phyloP scores from a whole-genome alignment of 345 rosid species.

The Lumnitzera littorea region DNA sequence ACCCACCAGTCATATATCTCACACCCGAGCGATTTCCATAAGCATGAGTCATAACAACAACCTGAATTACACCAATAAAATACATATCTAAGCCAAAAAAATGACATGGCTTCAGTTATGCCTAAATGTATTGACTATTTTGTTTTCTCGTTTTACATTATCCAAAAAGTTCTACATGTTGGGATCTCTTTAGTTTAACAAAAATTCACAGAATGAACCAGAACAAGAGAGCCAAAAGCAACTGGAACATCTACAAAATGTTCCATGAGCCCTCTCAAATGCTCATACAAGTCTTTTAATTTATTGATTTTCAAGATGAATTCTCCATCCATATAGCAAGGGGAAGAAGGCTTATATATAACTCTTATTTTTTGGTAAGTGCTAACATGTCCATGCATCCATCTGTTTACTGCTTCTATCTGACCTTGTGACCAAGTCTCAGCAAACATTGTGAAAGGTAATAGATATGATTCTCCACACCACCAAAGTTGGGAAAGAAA shows the following conservation, averaged over 20 bases:
- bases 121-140: no score
- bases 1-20: constrained; percentile 82
- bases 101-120: neutral
- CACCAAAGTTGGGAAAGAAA: constrained; percentile 95
- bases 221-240: no score
- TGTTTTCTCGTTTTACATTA: no score
- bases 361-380: no score
- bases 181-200: no score
- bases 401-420: neutral
- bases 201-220: no score
- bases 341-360: neutral
- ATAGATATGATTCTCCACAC: constrained; percentile 90
- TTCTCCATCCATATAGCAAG: neutral
- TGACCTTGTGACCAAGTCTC: constrained; percentile 92
- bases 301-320: no score
- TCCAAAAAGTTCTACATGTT: no score
- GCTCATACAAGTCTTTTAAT: no score
- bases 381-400: neutral
- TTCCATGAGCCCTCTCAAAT: no score
- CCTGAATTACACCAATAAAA: constrained; percentile 36
- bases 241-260: no score
- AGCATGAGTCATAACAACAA: constrained; percentile 92
- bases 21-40: constrained; percentile 86
- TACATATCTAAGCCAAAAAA: constrained; percentile 5
- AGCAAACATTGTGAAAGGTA: constrained; percentile 87